Percentiles rank a stretch among this genome's conserved stretches.
phyloP scores from a whole-genome alignment of 2,329 filamentous ascomycete genomes.

The Pleomassaria siparia region DNA sequence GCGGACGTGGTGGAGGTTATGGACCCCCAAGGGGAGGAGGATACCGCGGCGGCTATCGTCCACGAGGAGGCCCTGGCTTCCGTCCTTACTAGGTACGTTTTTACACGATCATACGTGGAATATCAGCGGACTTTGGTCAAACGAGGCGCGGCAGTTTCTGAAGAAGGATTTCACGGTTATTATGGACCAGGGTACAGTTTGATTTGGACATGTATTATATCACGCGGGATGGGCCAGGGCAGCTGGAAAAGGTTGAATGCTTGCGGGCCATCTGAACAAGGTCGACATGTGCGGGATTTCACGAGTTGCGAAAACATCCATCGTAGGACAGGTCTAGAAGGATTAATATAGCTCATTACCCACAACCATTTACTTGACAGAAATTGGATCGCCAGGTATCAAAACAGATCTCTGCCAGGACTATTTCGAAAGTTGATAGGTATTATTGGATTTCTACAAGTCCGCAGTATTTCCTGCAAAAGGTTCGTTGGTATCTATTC shows the following conservation, averaged over 20 bases:
- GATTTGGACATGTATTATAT: constrained; percentile 14
- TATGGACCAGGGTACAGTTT: background rate
- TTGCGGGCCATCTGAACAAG: background rate
- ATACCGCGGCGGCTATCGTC: constrained; percentile 44
- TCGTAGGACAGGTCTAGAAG: background rate
- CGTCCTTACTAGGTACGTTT: constrained; percentile 31
- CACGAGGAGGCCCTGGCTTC: constrained; percentile 27
- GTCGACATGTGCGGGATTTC: background rate
- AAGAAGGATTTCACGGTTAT: constrained; percentile 2
- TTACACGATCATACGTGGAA: background rate
- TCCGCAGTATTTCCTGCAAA: background rate
- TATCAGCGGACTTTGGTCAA: constrained; percentile 15
- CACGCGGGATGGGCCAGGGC: background rate
- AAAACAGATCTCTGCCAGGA: background rate
- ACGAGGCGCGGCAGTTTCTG: background rate
- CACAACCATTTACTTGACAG: constrained; percentile 1
- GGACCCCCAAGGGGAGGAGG: constrained; percentile 46
- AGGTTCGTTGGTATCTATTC: background rate
- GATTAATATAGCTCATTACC: too few species aligned
- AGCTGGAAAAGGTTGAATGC: background rate
- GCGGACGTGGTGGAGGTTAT: constrained; percentile 47
- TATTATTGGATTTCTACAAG: background rate
- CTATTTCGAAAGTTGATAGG: background rate
- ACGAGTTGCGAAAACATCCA: background rate
- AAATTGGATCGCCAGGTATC: too few species aligned